Base-by-base conservation (phyloP, 306 rosid genomes). In the Pterocarpus santalinus region DNA sequence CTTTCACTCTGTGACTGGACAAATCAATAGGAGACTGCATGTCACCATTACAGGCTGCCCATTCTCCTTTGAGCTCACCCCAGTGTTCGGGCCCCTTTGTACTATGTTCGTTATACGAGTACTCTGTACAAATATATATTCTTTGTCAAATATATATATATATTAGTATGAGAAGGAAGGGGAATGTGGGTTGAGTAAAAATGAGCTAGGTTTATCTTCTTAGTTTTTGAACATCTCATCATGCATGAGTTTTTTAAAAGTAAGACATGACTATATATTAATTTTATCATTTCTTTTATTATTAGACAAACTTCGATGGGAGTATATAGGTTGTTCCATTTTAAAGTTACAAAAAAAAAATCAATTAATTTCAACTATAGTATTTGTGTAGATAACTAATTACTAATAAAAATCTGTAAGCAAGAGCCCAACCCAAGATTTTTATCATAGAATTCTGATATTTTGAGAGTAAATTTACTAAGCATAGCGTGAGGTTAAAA, bases 11-110 rank as follows among this genome's bases (percentile, higher is more conserved):
- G 1, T 3, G 15, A 15, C 17, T 67, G 13, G 83, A 44, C 83
- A 92, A 76, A 76, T 92, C 92, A 53, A 92, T 82, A 7, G 97
- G 93, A 78, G 95, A 92, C 68, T 90, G 97, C 66, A 78, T 43
- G 6, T 58, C 30, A 75, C 97, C 97, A 8, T 65, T 84, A 63
- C 97, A 90, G 0, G 72, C 76, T 38, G 58, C 82, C 95, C 95
- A 90, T 69, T 76, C 93, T 73, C 71, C 32, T 56, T 84, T 88
- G 0, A 92, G 43, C 15, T 89, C 82, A 5, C 90, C 94, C 92
- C 92, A 90, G 7, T 87, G 81, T 33, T 58, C 8, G 4, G 94
- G 94, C 10, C 94, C 94, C 15, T 81, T 81, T 82, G 5, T 28
- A 56, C 94, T 83, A 8, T 88, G 74, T 79, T 83, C 61, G 7